A percentile compares a stretch with the other conserved stretches of the same genome.
Conservation (phyloP, 495 filamentous ascomycete species). For the Durotheca rogersii region DNA sequence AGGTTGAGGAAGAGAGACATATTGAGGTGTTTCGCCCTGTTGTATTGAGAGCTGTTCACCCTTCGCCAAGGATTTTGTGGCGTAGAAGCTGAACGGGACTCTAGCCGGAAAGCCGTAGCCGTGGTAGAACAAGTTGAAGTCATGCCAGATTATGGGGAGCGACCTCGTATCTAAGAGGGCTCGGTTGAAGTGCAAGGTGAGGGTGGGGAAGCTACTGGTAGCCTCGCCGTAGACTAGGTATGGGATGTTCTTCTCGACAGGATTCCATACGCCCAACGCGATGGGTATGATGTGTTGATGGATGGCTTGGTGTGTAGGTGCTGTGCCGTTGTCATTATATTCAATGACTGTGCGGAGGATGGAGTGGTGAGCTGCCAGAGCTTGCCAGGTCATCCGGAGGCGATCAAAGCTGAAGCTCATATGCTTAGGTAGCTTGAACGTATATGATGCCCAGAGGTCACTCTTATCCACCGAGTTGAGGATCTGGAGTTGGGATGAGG, state of each 20-base stretch:
- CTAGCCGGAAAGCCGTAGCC: neutral
- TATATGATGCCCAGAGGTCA: neutral
- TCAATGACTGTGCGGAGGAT: neutral
- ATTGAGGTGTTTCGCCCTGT: neutral
- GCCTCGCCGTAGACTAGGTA: neutral
- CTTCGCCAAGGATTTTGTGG: neutral
- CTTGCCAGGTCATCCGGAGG: neutral
- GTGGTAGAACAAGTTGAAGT: neutral
- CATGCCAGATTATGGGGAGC: neutral
- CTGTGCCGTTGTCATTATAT: neutral
- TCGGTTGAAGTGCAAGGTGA: neutral
- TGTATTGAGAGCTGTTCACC: neutral
- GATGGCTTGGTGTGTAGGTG: neutral
- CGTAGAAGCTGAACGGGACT: neutral
- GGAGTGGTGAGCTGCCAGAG: neutral
- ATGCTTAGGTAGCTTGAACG: neutral
- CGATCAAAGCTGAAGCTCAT: slow-evolving; percentile 1
- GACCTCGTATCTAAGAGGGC: neutral
- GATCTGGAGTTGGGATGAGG: neutral
- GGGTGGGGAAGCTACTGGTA: neutral
- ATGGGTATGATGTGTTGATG: neutral
- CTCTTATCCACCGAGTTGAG: neutral
- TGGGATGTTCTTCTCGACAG: neutral
- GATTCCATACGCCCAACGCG: neutral
- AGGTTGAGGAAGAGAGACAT: neutral